Percentiles rank a stretch among this genome's conserved stretches.
Evolutionary conservation across 345 rosid species (phyloP).

Genomic region (Passiflora organensis): DNA sequence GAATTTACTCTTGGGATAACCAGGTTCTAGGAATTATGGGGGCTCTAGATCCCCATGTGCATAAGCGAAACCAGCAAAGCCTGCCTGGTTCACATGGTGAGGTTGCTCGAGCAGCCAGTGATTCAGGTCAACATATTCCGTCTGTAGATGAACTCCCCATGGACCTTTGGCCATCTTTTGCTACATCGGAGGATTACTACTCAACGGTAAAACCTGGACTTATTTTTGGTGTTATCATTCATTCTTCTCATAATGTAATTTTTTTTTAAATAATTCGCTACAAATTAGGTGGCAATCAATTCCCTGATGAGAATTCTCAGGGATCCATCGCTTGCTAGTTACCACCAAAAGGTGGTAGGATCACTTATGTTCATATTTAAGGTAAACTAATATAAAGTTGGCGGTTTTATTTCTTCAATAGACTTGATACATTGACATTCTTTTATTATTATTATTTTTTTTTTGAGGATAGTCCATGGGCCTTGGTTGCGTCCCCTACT

Average conservation of each 20-base stretch:
- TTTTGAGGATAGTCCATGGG: constrained; percentile 91
- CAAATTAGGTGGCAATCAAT: constrained; percentile 84
- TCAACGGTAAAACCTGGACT: constrained; percentile 57
- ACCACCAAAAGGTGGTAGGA: constrained; percentile 96
- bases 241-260: constrained; percentile 16
- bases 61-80: constrained; percentile 80
- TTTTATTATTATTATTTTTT: constrained; percentile 14
- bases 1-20: constrained; percentile 17
- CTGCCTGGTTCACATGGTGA: constrained; percentile 84
- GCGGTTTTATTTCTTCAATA: constrained; percentile 1
- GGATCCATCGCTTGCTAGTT: constrained; percentile 91
- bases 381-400: constrained; percentile 36
- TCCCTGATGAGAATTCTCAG: constrained; percentile 97
- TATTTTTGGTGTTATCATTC: constrained; percentile 11
- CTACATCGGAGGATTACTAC: constrained; percentile 93
- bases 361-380: constrained; percentile 96
- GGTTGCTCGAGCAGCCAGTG: constrained; percentile 78
- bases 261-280: constrained; percentile 12
- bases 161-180: constrained; percentile 93
- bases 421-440: background rate
- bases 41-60: constrained; percentile 94
- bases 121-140: constrained; percentile 90
- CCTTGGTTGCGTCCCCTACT: constrained; percentile 92
- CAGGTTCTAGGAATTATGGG: constrained; percentile 99
- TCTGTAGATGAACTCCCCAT: constrained; percentile 76